A percentile compares a stretch with the other conserved stretches of the same genome.
phyloP scores from a whole-genome alignment of 106 monocot genomes.

The Hemerocallis citrina region DNA sequence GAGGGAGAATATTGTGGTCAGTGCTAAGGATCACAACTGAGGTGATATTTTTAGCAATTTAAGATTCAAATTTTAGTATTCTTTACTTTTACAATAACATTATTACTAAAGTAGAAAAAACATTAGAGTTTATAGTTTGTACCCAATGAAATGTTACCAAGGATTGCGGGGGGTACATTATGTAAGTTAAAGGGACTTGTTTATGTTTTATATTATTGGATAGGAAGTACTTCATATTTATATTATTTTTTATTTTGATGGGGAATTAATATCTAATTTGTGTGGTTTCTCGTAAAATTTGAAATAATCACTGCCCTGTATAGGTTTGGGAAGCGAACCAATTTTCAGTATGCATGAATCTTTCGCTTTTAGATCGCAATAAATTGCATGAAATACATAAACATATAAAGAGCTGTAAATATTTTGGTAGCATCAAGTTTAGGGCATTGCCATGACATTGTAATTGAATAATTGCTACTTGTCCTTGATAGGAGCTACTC shows the following conservation, averaged over 20 bases:
- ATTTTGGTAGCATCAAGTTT: background rate
- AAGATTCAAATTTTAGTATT: too few species aligned
- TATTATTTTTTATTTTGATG: background rate
- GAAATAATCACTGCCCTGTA: background rate
- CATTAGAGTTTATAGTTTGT: too few species aligned
- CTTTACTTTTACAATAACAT: too few species aligned
- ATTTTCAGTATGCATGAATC: background rate
- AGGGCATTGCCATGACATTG: background rate
- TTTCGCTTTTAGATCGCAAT: background rate
- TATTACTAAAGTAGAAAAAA: too few species aligned
- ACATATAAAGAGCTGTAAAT: background rate
- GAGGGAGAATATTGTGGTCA: too few species aligned
- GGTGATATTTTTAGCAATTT: too few species aligned
- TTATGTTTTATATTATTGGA: background rate
- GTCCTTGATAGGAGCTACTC: constrained; percentile 78
- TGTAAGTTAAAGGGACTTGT: too few species aligned
- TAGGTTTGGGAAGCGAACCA: background rate
- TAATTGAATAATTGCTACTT: background rate
- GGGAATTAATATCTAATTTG: background rate
- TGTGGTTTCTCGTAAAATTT: background rate
- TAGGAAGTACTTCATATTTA: background rate
- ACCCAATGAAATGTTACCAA: too few species aligned
- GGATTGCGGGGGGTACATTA: too few species aligned
- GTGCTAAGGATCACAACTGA: too few species aligned
- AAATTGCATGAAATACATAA: background rate